Evolutionary conservation across 805 yeast species (phyloP), one percentile per base, ranked within the genome.

Genomic region (Soucietia sequanensis): DNA sequence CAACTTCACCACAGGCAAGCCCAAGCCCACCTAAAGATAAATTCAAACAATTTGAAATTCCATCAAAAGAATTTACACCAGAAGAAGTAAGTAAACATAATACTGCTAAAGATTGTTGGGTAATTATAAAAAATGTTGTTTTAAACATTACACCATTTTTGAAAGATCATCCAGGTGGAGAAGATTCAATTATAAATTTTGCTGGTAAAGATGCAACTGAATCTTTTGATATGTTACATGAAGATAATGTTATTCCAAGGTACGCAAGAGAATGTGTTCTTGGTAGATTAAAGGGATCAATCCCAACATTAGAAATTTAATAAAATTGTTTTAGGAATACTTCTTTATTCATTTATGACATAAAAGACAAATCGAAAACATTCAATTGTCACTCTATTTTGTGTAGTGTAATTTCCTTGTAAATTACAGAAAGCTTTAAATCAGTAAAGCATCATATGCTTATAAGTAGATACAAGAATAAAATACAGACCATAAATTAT

Each of bases 81-180:
- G 74, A 61, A 26, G 80, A 76, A 39, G 65, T 76, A 11, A 62
- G 71, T 6, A 60, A 65, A 39, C 80, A 76, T 47, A 70, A 71
- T 45, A 62, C 52, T 2, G 52, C 55, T 4, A 48, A 53, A 22
- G 78, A 75, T 37, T 76, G 80, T 51, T 75, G 81, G 80, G 67
- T 74, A 23, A 62, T 75, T 12, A 68, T 76, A 23, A 75, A 76
- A 46, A 69, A 73, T 41, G 75, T 72, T 2, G 79, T 76, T 4
- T 46, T 76, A 37, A 73, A 76, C 47, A 60, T 65, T 30, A 68
- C 79, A 0, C 43, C 61, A 10, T 75, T 76, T 42, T 51, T 73
- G 38, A 41, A 50, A 11, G 58, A 65, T 41, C 78, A 70, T 44
- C 86, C 86, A 5, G 86, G 86, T 18, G 86, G 86, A 6, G 72